Conservation (phyloP, 129 eudicot genomes). For the Sambucus nigra region DNA sequence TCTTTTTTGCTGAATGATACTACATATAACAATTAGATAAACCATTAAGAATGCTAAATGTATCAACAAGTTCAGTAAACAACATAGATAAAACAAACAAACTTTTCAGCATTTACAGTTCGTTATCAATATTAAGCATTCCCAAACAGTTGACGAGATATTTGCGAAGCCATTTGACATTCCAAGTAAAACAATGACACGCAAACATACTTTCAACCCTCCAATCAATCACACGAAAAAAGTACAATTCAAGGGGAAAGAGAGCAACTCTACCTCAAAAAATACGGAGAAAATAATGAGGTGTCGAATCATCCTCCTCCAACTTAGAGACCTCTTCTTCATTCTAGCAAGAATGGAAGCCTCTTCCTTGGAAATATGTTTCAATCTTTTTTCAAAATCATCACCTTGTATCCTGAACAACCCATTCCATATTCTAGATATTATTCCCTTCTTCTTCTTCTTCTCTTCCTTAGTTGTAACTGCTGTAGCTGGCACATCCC, state of each 20-base stretch:
- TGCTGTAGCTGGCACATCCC: slow-evolving; percentile 13
- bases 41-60: no score
- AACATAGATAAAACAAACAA: no score
- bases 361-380: slow-evolving; percentile 74
- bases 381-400: slow-evolving; percentile 74
- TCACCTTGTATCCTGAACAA: slow-evolving; percentile 53
- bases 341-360: slow-evolving; percentile 59
- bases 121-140: no score
- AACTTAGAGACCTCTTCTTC: slow-evolving; percentile 50
- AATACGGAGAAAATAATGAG: slow-evolving; percentile 52
- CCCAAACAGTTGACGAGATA: no score
- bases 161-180: no score
- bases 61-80: no score
- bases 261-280: slow-evolving; percentile 44
- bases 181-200: no score
- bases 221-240: no score
- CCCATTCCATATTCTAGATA: slow-evolving; percentile 70
- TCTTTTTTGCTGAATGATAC: no score
- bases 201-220: no score
- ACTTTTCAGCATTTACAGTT: no score
- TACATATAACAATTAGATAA: no score
- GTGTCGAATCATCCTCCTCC: slow-evolving; percentile 50
- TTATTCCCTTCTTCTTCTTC: slow-evolving; percentile 41
- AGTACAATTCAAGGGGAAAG: neutral
- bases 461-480: slow-evolving; percentile 18